Conservation (phyloP, 2,329 filamentous ascomycete species). For the Colletotrichum navitas region DNA sequence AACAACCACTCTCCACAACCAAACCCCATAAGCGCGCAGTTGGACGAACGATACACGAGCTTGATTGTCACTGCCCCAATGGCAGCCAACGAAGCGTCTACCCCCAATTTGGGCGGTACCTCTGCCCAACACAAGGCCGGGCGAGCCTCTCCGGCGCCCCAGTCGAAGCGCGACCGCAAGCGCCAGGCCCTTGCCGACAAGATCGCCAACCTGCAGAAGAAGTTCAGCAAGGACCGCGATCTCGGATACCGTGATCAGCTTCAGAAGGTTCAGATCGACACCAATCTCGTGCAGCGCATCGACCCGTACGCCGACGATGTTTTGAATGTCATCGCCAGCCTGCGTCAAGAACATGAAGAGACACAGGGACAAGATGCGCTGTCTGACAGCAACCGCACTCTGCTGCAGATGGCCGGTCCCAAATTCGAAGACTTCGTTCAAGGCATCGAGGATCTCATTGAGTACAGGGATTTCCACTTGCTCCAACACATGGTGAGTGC, state of each 20-base stretch:
- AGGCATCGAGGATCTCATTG: constrained; percentile 88
- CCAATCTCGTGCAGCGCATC: constrained; percentile 85
- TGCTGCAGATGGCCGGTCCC: constrained; percentile 82
- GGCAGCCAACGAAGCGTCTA: constrained; percentile 55
- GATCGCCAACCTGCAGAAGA: constrained; percentile 79
- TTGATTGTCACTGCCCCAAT: constrained; percentile 45
- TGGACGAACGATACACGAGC: constrained; percentile 18
- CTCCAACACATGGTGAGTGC: constrained; percentile 81
- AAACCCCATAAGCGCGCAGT: neutral
- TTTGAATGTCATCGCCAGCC: constrained; percentile 77
- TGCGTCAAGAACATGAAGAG: constrained; percentile 68
- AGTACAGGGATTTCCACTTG: constrained; percentile 87
- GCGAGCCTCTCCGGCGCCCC: constrained; percentile 55
- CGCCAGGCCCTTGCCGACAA: constrained; percentile 85
- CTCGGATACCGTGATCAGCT: constrained; percentile 89
- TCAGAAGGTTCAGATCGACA: constrained; percentile 91
- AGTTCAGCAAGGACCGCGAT: constrained; percentile 85
- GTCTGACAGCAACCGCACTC: constrained; percentile 62
- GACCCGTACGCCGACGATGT: constrained; percentile 82
- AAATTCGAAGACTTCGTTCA: constrained; percentile 88
- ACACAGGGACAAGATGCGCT: constrained; percentile 56
- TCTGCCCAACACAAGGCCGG: constrained; percentile 47
- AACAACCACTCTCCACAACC: constrained; percentile 8
- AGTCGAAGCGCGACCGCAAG: constrained; percentile 91
- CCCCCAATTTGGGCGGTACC: constrained; percentile 48